A percentile compares a stretch with the other conserved stretches of the same genome.
Conservation (phyloP, 257 asterid species). For the Solanum sitiens region DNA sequence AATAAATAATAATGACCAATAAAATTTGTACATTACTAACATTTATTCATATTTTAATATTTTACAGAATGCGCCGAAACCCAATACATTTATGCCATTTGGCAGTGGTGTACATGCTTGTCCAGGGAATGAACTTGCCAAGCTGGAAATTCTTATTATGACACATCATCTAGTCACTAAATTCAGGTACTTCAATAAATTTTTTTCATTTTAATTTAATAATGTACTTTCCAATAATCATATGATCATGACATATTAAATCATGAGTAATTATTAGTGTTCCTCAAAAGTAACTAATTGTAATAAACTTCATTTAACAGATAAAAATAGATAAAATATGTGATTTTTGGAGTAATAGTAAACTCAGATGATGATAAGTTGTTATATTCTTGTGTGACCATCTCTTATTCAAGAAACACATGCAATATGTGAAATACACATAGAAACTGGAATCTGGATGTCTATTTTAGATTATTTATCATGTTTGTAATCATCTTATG, state of each 20-base stretch:
- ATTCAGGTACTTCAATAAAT: constrained; percentile 32
- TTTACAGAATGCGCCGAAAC: constrained; percentile 45
- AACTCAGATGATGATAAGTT: not conserved
- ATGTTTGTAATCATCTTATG: not conserved
- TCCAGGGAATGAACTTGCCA: constrained; percentile 88
- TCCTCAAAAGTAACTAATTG: not conserved
- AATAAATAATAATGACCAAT: not conserved
- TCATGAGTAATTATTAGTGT: not conserved
- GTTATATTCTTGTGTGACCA: not conserved
- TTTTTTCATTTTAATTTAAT: not conserved
- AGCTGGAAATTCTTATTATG: constrained; percentile 69
- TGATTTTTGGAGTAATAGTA: not conserved
- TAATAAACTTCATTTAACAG: not conserved
- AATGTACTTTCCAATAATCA: not conserved
- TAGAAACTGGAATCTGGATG: not conserved
- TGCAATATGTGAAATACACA: not conserved
- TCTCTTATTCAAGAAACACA: not conserved
- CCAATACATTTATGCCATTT: constrained; percentile 78
- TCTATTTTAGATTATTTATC: not conserved
- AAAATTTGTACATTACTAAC: not conserved
- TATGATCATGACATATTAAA: not conserved
- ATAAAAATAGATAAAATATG: not conserved
- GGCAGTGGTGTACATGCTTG: constrained; percentile 89
- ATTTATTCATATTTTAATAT: not conserved
- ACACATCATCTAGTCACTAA: constrained; percentile 63